A percentile compares a stretch with the other conserved stretches of the same genome.
phyloP scores from a whole-genome alignment of 2,329 filamentous ascomycete genomes.

The Xylariaceae sp. region DNA sequence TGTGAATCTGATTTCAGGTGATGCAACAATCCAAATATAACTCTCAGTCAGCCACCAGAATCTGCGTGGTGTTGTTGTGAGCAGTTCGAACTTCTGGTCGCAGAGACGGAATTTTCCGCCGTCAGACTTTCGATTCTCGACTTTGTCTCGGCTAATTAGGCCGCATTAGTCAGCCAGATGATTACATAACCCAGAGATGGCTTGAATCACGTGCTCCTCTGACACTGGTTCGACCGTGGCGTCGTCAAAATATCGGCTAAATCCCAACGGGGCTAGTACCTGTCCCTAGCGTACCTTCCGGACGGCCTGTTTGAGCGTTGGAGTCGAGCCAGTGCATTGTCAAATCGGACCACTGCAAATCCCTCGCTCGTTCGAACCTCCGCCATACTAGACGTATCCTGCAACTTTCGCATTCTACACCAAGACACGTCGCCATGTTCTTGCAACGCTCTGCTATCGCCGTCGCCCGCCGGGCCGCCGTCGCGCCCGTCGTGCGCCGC shows the following conservation, averaged over 20 bases:
- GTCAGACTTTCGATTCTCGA: neutral
- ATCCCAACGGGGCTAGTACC: constrained; percentile 9
- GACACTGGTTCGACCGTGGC: neutral
- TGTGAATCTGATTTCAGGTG: too few species aligned
- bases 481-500: constrained; percentile 50
- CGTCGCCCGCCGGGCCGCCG: constrained; percentile 56
- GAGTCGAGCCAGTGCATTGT: constrained; percentile 17
- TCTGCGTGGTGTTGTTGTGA: too few species aligned
- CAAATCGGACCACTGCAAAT: constrained; percentile 47
- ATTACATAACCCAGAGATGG: neutral
- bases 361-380: constrained; percentile 28
- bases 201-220: neutral
- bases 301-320: constrained; percentile 14
- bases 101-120: too few species aligned
- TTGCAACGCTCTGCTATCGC: constrained; percentile 58
- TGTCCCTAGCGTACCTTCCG: constrained; percentile 10
- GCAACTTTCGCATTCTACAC: constrained; percentile 14
- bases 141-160: neutral
- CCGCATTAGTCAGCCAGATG: neutral
- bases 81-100: too few species aligned
- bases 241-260: constrained; percentile 22
- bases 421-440: constrained; percentile 46
- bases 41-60: too few species aligned
- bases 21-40: too few species aligned
- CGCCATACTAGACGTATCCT: constrained; percentile 13